phyloP scores from a whole-genome alignment of 2,329 filamentous ascomycete species.

The Ambrosiella beaveri region DNA sequence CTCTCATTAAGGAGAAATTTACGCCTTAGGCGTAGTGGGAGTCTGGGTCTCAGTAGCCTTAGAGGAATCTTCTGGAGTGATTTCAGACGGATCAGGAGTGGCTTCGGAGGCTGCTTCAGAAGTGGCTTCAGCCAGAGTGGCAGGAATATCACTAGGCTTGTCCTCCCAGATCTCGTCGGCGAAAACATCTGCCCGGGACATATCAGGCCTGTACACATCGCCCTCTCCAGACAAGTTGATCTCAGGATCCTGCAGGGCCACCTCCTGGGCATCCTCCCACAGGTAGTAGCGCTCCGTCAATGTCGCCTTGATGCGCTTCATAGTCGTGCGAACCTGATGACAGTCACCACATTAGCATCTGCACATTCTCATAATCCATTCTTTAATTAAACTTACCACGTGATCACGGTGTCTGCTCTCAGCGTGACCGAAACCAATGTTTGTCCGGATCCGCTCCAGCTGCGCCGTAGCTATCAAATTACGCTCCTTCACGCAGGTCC shows the following conservation, averaged over 20 bases:
- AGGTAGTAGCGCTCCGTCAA: conserved; percentile 79
- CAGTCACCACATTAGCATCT: neutral
- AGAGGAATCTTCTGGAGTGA: too few species aligned
- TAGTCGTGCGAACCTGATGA: conserved; percentile 53
- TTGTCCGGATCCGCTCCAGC: conserved; percentile 47
- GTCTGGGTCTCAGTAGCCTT: neutral
- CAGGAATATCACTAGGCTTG: neutral
- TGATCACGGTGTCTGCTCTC: conserved; percentile 48
- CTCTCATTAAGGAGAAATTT: neutral
- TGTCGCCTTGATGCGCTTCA: conserved; percentile 66
- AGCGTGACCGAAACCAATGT: conserved; percentile 55
- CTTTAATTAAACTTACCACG: conserved; percentile 35
- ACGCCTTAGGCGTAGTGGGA: conserved; percentile 3
- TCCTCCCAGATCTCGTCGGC: conserved; percentile 19
- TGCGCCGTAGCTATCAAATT: conserved; percentile 73
- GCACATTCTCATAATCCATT: neutral
- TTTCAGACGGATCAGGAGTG: too few species aligned
- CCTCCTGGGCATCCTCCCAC: conserved; percentile 58
- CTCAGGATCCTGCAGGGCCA: conserved; percentile 50
- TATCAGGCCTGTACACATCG: conserved; percentile 31
- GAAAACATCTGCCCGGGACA: conserved; percentile 20
- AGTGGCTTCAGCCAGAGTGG: conserved; percentile 5
- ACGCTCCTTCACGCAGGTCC: conserved; percentile 78
- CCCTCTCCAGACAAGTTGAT: conserved; percentile 39
- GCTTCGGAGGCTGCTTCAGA: too few species aligned